phyloP scores from a whole-genome alignment of 2,329 filamentous ascomycete species.

The Penicillium sp. region DNA sequence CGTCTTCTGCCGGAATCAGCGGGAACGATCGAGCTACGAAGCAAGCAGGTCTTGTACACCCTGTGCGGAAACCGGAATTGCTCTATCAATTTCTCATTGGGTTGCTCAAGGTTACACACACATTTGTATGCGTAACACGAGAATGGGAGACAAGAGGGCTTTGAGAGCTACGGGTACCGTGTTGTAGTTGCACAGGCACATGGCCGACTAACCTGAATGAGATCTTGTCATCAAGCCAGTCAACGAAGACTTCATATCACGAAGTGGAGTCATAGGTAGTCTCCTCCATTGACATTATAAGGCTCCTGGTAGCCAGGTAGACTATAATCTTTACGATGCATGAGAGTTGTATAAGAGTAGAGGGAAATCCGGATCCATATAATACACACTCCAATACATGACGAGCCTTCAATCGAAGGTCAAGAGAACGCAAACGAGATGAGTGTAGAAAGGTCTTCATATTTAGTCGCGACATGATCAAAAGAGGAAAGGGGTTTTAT shows the following conservation, averaged over 20 bases:
- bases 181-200: not conserved
- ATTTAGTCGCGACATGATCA: slow-evolving; percentile 29
- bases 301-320: not conserved
- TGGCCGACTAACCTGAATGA: not conserved
- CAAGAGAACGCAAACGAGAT: not conserved
- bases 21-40: not conserved
- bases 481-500: slow-evolving; percentile 15
- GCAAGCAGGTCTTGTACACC: not conserved
- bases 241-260: too few species aligned
- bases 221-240: too few species aligned
- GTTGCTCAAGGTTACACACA: not conserved
- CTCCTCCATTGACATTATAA: not conserved
- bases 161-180: not conserved
- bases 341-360: not conserved
- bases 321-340: not conserved
- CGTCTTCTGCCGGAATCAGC: too few species aligned
- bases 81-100: not conserved
- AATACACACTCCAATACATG: slow-evolving; percentile 26
- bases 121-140: not conserved
- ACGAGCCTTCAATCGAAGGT: not conserved
- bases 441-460: slow-evolving; percentile 24
- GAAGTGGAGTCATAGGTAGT: too few species aligned
- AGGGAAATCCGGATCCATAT: slow-evolving; percentile 21
- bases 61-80: not conserved
- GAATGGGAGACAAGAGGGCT: not conserved